Evolutionary conservation across 208 protist species (phyloP).

Genomic region (Naegleria gruberi): DNA sequence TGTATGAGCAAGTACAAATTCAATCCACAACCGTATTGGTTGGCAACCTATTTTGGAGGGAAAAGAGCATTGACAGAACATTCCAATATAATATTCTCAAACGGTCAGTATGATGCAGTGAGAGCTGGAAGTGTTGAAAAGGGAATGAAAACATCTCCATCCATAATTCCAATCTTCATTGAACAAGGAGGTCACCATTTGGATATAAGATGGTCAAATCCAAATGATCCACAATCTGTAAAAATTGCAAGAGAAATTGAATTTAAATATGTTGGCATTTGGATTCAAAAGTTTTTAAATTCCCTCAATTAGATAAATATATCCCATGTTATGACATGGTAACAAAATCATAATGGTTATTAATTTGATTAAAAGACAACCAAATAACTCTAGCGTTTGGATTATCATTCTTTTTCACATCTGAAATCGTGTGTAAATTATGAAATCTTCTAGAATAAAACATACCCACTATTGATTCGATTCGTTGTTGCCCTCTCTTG

Average conservation of each 20-base stretch:
- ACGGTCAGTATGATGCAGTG: slow-evolving; percentile 68
- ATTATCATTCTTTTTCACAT: not conserved
- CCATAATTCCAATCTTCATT: slow-evolving; percentile 26
- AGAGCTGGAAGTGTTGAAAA: slow-evolving; percentile 28
- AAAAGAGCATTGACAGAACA: slow-evolving; percentile 6
- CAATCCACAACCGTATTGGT: slow-evolving; percentile 29
- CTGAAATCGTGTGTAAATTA: not conserved
- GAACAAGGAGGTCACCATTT: too few species aligned
- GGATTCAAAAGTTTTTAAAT: too few species aligned
- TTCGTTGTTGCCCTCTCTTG: not conserved
- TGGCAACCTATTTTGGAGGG: slow-evolving; percentile 35
- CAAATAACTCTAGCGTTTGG: not conserved
- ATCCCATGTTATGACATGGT: too few species aligned
- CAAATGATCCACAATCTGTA: too few species aligned
- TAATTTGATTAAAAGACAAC: not conserved
- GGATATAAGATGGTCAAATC: too few species aligned
- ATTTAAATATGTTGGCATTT: too few species aligned
- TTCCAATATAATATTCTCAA: slow-evolving; percentile 66
- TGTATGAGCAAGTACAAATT: slow-evolving; percentile 32
- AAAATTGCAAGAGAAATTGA: too few species aligned
- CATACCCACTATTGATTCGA: not conserved
- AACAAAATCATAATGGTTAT: not conserved
- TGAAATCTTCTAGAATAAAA: too few species aligned
- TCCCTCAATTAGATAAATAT: too few species aligned
- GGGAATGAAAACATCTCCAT: too few species aligned